A percentile compares a stretch with the other conserved stretches of the same genome.
Conservation (phyloP, 2,329 filamentous ascomycete species). For the Exutisphaerella laricina region DNA sequence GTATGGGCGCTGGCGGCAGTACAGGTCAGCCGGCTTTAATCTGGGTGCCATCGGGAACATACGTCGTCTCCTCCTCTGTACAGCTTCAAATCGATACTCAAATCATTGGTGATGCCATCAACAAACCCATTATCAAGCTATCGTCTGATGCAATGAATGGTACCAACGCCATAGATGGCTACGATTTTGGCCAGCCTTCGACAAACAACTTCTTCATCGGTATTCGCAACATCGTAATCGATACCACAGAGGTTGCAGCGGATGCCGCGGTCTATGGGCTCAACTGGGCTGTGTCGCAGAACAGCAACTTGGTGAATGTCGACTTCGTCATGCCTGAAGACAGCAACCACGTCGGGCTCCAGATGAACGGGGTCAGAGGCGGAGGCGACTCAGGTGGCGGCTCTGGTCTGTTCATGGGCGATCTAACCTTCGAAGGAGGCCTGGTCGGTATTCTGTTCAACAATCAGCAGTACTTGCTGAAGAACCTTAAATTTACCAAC, state of each 20-base stretch:
- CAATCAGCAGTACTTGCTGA: conserved; percentile 54
- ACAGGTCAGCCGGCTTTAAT: conserved; percentile 51
- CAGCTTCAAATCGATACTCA: conserved; percentile 88
- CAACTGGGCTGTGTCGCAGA: conserved; percentile 30
- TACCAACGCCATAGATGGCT: conserved; percentile 21
- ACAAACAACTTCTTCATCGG: conserved; percentile 29
- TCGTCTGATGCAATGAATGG: conserved; percentile 36
- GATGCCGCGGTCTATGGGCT: conserved; percentile 19
- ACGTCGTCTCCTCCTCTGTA: conserved; percentile 66
- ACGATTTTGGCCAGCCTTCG: conserved; percentile 23
- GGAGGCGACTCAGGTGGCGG: conserved; percentile 18
- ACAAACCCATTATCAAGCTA: conserved; percentile 59
- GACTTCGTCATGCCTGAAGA: conserved; percentile 34
- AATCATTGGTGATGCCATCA: conserved; percentile 71
- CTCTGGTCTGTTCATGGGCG: conserved; percentile 35
- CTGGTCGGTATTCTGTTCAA: conserved; percentile 50
- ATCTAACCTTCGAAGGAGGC: conserved; percentile 57
- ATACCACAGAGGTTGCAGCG: conserved; percentile 21
- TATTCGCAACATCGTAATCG: conserved; percentile 27
- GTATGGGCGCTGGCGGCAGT: conserved; percentile 45
- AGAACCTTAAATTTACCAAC: conserved; percentile 25
- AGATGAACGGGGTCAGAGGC: conserved; percentile 29
- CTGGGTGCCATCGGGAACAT: conserved; percentile 26
- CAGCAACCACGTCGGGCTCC: conserved; percentile 35
- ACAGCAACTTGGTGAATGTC: conserved; percentile 27